Evolutionary conservation across 257 asterid genomes (phyloP), one percentile per base, ranked within the genome.

Genomic region (Solanum peruvianum): DNA sequence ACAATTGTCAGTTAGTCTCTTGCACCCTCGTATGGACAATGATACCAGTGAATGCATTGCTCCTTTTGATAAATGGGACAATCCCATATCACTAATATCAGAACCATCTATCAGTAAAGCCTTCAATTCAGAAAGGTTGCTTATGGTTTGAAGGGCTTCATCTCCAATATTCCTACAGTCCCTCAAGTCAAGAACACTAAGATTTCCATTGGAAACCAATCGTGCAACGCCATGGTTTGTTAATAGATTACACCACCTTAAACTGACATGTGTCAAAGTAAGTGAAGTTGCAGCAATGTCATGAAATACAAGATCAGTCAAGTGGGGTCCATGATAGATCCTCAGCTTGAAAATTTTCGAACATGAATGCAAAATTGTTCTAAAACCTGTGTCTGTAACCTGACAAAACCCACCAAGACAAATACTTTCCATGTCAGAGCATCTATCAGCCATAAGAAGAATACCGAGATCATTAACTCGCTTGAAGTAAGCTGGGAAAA

Each of bases 401-500:
- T 95, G 98, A 90, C 98, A 94, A 88, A 95, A 97, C 83, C 99
- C 99, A 84, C 99, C 99, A 35, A 97, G 98, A 87, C 92, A 91
- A 73, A 95, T 94, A 92, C 99, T 97, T 89, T 97, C 99, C 97
- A 97, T 92, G 62, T 92, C 91, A 2, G 95, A 91, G 91, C 99
- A 95, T 87, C 91, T 95, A 86, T 95, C 99, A 69, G 98, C 99
- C 99, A 97, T 95, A 84, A 94, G 95, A 82, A 97, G 99, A 90
- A 97, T 93, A n/a, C 99, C 99, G 4, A 95, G 96, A 91, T 97
- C 99, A 86, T 97, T 97, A 88, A 97, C 99, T 70, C 98, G 92
- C 90, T 90, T 94, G 89, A 97, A 97, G 92, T 88, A 94, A 39
- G 98, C 91, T 35, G 96, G 95, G 70, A 95, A 93, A 66, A 93